Base-by-base conservation (phyloP, 345 rosid species). In the Citrus medica region DNA sequence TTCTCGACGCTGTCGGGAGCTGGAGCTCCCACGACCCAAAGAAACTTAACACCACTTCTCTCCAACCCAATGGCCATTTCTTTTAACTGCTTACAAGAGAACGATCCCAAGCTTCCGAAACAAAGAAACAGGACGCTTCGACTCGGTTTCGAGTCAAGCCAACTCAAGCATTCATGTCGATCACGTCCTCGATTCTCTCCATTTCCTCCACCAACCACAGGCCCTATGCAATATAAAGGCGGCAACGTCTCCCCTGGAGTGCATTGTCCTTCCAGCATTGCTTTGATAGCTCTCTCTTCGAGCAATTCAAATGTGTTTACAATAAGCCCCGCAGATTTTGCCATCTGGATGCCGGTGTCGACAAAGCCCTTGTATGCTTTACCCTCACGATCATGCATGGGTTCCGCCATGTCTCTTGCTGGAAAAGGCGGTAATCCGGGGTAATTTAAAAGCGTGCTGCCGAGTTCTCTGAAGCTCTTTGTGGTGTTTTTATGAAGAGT, bases 1-100 rank as follows among this genome's bases (percentile, higher is more conserved):
- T 28, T 55, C 24, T 67, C 4, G 48, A 40, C 68, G 17, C 69
- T 30, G 0, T 72, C 71, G 0, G 61, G 25, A 2, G 79, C 79
- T 5, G 91, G 90, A 46, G 59, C 56, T 0, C 87, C 78, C 14
- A 88, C 89, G 27, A 83, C 87, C 93, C 91, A 90, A 40, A 86
- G 25, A 77, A 90, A 90, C 33, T 78, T 73, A 2, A 70, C 74
- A 0, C 78, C 84, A 46, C 89, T 85, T 60, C 48, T 75, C 69
- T 88, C 89, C 37, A 90, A 72, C 8, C 84, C 90, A 12, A 42
- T 35, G 8, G 89, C 91, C 14, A 87, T 86, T 67, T 85, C 89
- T 76, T 25, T 79, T 48, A 88, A 40, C 66, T 88, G 93, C 25
- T 63, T 60, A 4, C 74, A 9, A 8, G 77, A 63, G n/a, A 87